Base-by-base conservation (phyloP, 108 stramenopile species). In the Skeletonema menzelii region DNA sequence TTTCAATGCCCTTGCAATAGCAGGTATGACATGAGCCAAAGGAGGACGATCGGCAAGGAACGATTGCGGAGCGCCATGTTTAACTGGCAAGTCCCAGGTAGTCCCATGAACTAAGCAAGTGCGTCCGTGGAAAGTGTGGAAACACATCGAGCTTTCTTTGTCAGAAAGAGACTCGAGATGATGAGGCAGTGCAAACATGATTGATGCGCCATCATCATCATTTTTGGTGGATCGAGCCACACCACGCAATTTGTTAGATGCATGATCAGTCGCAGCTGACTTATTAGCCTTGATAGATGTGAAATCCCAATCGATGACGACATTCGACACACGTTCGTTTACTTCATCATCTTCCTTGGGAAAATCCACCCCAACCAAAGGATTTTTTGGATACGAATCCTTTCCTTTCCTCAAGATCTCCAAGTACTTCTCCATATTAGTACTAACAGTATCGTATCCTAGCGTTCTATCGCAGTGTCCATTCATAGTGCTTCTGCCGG, bases 151-250 rank as follows among this genome's bases (percentile, higher is more conserved):
- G 28, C 66, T 46, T 27, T 35, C 58, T 20, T 20, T 27, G 7
- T 60, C 66, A 40, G 72, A 58, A n/a, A 92, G 63, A 32, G 76
- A 56, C 40, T 90, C 84, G 7, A 82, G 34, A 67, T 94, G 93
- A 76, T 94, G 91, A 13, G 88, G 93, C 44, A 91, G 47, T 19
- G 88, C 90, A 83, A 88, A 91, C 72, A 77, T 82, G 59, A 91
- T 68, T 38, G 89, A 67, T 26, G 77, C 67, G 26, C 56, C 47
- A 34, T 31, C 15, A 11, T 67, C 73, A 44, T 73, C 85, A 27
- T 80, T 69, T 26, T 20, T 15, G 34, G 34, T 68, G 34, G 69
- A 27, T 14, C 38, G 47, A 27, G 77, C 20, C 56, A 46, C 31
- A 26, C 57, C 62, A 66, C 74, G 75, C 31, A 74, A 70, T 62